Evolutionary conservation across 2,329 filamentous ascomycete species (phyloP).

Genomic region (Rachicladosporium sp.): DNA sequence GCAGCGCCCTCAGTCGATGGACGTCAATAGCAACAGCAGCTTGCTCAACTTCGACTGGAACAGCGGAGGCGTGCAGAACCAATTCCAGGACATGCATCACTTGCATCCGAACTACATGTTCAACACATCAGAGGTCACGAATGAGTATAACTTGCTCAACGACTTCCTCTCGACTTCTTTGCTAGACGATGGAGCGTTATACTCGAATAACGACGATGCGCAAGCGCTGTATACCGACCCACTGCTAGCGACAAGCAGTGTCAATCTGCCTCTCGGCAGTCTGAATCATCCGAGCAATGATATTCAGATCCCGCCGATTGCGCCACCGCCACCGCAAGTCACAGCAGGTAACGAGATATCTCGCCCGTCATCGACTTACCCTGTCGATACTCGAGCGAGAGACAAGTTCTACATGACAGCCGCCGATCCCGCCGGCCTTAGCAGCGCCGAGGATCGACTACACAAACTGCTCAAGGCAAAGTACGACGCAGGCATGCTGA

Average conservation of each 20-base stretch:
- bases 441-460: slow-evolving; percentile 87
- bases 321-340: slow-evolving; percentile 28
- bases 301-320: too few relatives aligned
- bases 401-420: slow-evolving; percentile 93
- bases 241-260: slow-evolving; percentile 34
- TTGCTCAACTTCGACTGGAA: slow-evolving; percentile 52
- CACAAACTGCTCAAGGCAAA: slow-evolving; percentile 88
- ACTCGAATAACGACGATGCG: slow-evolving; percentile 26
- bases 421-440: slow-evolving; percentile 79
- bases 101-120: slow-evolving; percentile 95
- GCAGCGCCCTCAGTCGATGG: slow-evolving; percentile 37
- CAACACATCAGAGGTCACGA: slow-evolving; percentile 81
- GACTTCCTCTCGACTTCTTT: slow-evolving; percentile 90
- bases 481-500: slow-evolving; percentile 85
- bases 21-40: slow-evolving; percentile 38
- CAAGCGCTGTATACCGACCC: slow-evolving; percentile 49
- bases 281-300: too few relatives aligned
- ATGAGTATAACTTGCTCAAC: slow-evolving; percentile 93
- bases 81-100: slow-evolving; percentile 87
- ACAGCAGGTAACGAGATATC: slow-evolving; percentile 44
- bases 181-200: slow-evolving; percentile 53
- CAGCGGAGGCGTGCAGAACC: slow-evolving; percentile 61
- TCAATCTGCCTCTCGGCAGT: slow-evolving; percentile 20
- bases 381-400: slow-evolving; percentile 54
- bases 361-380: slow-evolving; percentile 48